phyloP scores from a whole-genome alignment of 306 rosid species.

The Corylus avellana region DNA sequence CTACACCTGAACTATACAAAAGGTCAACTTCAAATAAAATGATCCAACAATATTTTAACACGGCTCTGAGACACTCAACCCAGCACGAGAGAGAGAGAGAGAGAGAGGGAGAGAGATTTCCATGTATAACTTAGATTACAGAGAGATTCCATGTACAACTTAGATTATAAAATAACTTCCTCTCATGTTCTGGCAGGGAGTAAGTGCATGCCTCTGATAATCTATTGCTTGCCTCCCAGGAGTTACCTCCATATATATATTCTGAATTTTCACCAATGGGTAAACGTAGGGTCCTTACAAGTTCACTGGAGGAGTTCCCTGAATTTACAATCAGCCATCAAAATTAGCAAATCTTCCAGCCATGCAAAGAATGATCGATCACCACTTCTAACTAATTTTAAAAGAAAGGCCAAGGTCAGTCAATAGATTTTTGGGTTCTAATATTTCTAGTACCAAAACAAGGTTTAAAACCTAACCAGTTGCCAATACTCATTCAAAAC shows the following conservation, averaged over 20 bases:
- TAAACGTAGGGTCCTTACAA: conserved; percentile 48
- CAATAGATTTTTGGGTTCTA: background rate
- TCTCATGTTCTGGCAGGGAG: background rate
- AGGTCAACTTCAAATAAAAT: background rate
- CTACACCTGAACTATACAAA: too few relatives aligned
- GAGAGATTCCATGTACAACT: conserved; percentile 25
- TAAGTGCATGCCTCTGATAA: background rate
- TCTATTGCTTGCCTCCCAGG: conserved; percentile 17
- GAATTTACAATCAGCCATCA: conserved; percentile 22
- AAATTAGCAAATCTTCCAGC: conserved; percentile 24
- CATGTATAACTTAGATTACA: conserved; percentile 11
- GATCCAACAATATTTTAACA: conserved; percentile 14
- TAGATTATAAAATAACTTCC: background rate
- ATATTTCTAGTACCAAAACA: background rate
- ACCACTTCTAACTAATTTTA: background rate
- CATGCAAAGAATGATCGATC: background rate
- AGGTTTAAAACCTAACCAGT: background rate
- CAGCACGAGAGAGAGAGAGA: conserved; percentile 30
- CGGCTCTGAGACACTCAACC: conserved; percentile 21
- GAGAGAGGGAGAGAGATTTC: conserved; percentile 17
- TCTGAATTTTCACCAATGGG: conserved; percentile 20
- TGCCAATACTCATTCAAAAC: background rate
- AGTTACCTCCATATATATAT: conserved; percentile 28
- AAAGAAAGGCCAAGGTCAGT: conserved; percentile 1
- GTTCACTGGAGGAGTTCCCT: conserved; percentile 89